Base-by-base conservation (phyloP, 1,284 basidiomycete species). In the Stereum hirsutum region DNA sequence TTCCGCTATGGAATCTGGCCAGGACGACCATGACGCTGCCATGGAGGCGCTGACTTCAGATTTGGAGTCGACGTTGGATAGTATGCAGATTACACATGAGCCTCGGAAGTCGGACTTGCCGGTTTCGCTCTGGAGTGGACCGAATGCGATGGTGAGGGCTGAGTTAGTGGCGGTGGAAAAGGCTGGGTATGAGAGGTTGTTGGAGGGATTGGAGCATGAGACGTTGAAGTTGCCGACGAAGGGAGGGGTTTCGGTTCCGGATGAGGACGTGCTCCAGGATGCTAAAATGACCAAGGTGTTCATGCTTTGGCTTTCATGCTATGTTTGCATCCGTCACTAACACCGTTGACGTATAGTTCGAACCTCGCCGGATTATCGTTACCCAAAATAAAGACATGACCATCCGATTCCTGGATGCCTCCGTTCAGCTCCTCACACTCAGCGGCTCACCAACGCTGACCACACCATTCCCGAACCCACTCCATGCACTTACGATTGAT, bases 371-470 rank as follows among this genome's bases (percentile, higher is more conserved):
- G 15, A 60, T 91, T 17, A 59, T 89, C n/a, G 61, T 83, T 1
- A 83, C 83, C 0, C 68, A 68, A 42, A 79, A 88, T 52, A 62
- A 65, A 2, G 79, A 90, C 54, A 62, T 77, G n/a, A 75, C 72
- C 1, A 61, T 92, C 19, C 73, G 69, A 41, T 81, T 88, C 53
- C 71, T 73, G 46, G 85, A 89, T 55, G 60, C 80, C 32, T 88
- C 81, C 42, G 68, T 78, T 0, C 83, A 86, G 45, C 63, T 88
- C 3, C 66, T 87, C 11, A 56, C 78, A 25, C 69, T 68, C 58
- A 53, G 69, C 48, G 49, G 63, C 46, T 46, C 69, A 49, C 48
- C 59, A 55, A 61, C 70, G 33, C 49, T 87, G 51, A 60, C 74
- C 57, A 59, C 75, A 53, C 58, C 68, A 39, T 81, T 75, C 53